phyloP scores from a whole-genome alignment of 164 flowering plant genomes.

The Pachysandra terminalis region DNA sequence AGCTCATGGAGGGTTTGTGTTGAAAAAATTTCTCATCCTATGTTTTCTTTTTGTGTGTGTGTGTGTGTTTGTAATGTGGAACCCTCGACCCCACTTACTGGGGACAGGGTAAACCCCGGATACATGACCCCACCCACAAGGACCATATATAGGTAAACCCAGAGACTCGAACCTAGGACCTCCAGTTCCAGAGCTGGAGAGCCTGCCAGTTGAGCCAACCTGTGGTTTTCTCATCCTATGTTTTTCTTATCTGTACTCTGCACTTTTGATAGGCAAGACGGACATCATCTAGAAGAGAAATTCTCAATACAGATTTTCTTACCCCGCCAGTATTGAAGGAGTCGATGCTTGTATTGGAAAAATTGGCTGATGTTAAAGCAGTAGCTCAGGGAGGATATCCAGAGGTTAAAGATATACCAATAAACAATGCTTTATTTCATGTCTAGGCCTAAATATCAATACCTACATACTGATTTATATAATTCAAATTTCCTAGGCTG shows the following conservation, averaged over 20 bases:
- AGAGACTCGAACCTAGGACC: no score
- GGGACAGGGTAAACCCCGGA: no score
- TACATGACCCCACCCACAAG: no score
- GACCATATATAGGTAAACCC: no score
- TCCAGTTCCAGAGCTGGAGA: no score
- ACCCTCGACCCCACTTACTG: no score
- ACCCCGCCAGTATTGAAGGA: slow-evolving; percentile 76
- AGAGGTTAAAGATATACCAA: slow-evolving; percentile 38
- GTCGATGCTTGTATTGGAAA: slow-evolving; percentile 59
- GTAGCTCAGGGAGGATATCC: slow-evolving; percentile 89
- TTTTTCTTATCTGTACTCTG: background rate
- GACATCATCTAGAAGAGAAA: slow-evolving; percentile 65
- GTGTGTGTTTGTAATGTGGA: no score
- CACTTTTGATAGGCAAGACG: slow-evolving; percentile 49
- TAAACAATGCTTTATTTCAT: background rate
- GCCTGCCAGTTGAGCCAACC: no score
- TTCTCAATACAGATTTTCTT: slow-evolving; percentile 78
- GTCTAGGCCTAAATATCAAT: no score
- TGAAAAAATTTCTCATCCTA: background rate
- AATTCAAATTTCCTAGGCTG: slow-evolving; percentile 53
- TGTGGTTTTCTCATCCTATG: background rate
- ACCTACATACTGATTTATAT: background rate
- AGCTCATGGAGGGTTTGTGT: background rate
- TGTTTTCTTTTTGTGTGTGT: no score
- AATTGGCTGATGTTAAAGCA: slow-evolving; percentile 64